These are phyloP conservation scores for Blastobotrys muscicola DNA, from an alignment of 805 yeast genomes.

Conservation along the genomic window DNA sequence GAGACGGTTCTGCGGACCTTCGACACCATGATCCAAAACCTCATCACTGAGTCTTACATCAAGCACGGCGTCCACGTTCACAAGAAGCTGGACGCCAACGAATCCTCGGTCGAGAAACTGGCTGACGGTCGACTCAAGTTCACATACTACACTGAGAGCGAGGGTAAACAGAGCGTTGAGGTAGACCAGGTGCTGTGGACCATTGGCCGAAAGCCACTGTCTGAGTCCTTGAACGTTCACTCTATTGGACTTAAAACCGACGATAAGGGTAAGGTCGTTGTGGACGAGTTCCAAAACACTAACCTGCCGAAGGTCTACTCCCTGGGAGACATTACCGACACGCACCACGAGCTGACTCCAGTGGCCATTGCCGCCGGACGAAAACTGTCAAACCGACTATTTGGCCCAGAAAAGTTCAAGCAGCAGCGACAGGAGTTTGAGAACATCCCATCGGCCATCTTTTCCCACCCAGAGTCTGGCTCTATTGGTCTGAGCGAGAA, in stretches of 20 bases:
- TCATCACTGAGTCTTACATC: slow-evolving; percentile 71
- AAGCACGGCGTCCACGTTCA: slow-evolving; percentile 76
- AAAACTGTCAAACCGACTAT: slow-evolving; percentile 80
- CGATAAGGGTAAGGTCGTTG: slow-evolving; percentile 53
- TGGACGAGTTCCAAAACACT: slow-evolving; percentile 84
- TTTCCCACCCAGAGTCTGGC: slow-evolving; percentile 97
- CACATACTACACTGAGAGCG: slow-evolving; percentile 31
- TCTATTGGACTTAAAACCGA: slow-evolving; percentile 61
- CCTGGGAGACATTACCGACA: slow-evolving; percentile 88
- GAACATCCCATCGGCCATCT: slow-evolving; percentile 92
- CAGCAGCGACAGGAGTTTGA: slow-evolving; percentile 74
- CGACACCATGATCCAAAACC: slow-evolving; percentile 69
- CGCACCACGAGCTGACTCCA: slow-evolving; percentile 84
- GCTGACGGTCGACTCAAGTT: slow-evolving; percentile 42
- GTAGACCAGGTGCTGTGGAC: slow-evolving; percentile 91
- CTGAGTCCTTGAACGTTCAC: slow-evolving; percentile 61
- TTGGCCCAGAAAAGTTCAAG: slow-evolving; percentile 65
- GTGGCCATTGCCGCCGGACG: slow-evolving; percentile 99
- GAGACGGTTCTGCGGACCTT: slow-evolving; percentile 83
- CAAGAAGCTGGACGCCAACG: slow-evolving; percentile 42
- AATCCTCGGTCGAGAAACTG: slow-evolving; percentile 25
- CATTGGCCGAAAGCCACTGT: slow-evolving; percentile 74
- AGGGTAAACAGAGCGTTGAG: slow-evolving; percentile 25
- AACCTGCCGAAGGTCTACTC: slow-evolving; percentile 63
- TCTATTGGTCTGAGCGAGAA: slow-evolving; percentile 79